Evolutionary conservation across 1,139 yeast genomes (phyloP).

Genomic region (Hanseniaspora sp.): DNA sequence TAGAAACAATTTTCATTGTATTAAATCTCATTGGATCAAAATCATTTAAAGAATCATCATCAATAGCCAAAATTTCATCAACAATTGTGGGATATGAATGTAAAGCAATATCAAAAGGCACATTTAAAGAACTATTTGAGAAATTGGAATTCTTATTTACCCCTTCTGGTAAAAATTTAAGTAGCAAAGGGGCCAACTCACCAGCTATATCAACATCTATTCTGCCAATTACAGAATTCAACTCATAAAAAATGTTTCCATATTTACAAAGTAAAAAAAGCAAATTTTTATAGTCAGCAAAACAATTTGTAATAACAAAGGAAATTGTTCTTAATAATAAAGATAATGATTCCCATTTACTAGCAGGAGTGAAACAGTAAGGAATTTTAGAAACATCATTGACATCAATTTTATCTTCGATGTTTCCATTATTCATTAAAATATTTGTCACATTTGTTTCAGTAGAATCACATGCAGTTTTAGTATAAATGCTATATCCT

Average conservation of each 20-base stretch:
- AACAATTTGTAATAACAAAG: conserved; percentile 40
- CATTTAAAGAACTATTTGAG: neutral
- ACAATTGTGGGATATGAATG: conserved; percentile 4
- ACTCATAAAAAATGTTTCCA: conserved; percentile 26
- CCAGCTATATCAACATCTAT: conserved; percentile 7
- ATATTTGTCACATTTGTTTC: neutral
- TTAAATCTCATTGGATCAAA: conserved; percentile 2
- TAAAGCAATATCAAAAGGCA: conserved; percentile 13
- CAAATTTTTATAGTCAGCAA: conserved; percentile 44
- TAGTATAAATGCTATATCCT: conserved; percentile 17
- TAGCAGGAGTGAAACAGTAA: conserved; percentile 24
- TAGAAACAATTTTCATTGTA: neutral
- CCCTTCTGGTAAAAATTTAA: conserved; percentile 10
- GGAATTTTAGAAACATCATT: conserved; percentile 15
- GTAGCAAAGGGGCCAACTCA: conserved; percentile 10
- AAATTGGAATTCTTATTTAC: neutral
- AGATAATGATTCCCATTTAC: conserved; percentile 50
- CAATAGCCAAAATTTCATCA: conserved; percentile 14
- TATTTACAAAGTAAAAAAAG: conserved; percentile 44
- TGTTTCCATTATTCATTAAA: neutral
- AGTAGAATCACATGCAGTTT: conserved; percentile 14
- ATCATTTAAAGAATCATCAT: conserved; percentile 12
- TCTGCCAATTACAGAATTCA: conserved; percentile 17
- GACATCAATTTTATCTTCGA: neutral
- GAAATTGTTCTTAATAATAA: conserved; percentile 45